Base-by-base conservation (phyloP, 768 basidiomycete species). In the Coprinopsis marcescibilis region DNA sequence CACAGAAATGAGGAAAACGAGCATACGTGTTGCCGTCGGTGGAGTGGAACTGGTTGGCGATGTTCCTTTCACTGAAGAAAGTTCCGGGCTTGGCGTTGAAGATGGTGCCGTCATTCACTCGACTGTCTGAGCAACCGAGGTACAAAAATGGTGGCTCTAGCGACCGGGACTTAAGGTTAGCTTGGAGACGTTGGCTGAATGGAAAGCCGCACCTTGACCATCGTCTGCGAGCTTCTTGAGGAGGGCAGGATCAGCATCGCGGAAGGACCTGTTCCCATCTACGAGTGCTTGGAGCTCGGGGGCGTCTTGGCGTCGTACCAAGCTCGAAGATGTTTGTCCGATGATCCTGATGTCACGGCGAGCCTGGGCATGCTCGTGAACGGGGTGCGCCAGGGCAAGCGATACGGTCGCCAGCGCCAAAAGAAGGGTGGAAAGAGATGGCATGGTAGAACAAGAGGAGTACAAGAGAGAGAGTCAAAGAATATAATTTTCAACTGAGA, bases 11-110 rank as follows among this genome's bases (percentile, higher is more conserved):
- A 5, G 19, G 42, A 27, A 14, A n/a, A 35, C 19, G 21, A 14
- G 56, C 67, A 45, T 44, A 70, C 68, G 63, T 58, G 45, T 66
- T 70, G 25, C 56, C 43, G 47, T 71, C 69, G 3, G 57, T 60
- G 14, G 56, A 53, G 36, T 64, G 62, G 53, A 64, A 70, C 50
- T 69, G 69, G 48, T 71, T 71, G 27, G 66, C 68, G 17, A 70
- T 68, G 49, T 70, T 71, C 3, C 67, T 62, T 24, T 65, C 55
- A 5, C 65, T 63, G 56, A 71, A 71, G 3, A 70, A 52, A 2
- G 63, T 67, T 11, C 69, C 69, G 2, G 66, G 67, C 27, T 65
- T 62, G 12, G 66, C 67, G 17, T 62, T 60, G 54, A 71, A 71
- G 23, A 71, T 59, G 11, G 62, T 65, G 20, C 65, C 63, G 46